These are phyloP conservation scores for Aspergillus oerlinghausenensis DNA, from an alignment of 2,329 filamentous ascomycete genomes.

Conservation along the genomic window DNA sequence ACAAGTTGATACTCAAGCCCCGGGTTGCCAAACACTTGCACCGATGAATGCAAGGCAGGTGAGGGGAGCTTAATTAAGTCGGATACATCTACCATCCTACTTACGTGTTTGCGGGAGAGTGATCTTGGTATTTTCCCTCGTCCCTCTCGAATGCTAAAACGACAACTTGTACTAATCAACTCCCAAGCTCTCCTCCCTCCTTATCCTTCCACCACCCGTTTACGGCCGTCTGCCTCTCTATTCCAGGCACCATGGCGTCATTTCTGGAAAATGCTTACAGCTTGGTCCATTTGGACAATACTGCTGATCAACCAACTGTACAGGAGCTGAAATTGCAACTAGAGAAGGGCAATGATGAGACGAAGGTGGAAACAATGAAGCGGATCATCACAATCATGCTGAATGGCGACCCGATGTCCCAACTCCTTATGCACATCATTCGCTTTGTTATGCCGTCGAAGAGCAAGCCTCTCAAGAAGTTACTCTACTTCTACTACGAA, in stretches of 20 bases:
- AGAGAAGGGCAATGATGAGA: conserved; percentile 89
- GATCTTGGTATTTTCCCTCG: conserved; percentile 20
- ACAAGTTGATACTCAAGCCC: conserved; percentile 35
- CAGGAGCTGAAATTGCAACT: conserved; percentile 89
- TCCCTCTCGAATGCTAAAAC: conserved; percentile 17
- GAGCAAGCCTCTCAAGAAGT: conserved; percentile 93
- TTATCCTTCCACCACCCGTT: conserved; percentile 18
- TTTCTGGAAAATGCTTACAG: conserved; percentile 96
- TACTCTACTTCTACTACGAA: conserved; percentile 99
- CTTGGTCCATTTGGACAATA: conserved; percentile 95
- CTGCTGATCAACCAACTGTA: conserved; percentile 82
- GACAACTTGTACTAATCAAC: conserved; percentile 28
- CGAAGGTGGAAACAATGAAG: conserved; percentile 94
- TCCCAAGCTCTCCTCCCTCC: conserved; percentile 29
- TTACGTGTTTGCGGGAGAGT: conserved; percentile 24
- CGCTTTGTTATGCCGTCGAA: conserved; percentile 99
- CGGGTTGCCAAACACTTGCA: conserved; percentile 29
- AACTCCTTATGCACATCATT: conserved; percentile 98
- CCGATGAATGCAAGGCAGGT: conserved; percentile 34
- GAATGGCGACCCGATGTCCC: conserved; percentile 93
- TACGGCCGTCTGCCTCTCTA: conserved; percentile 14
- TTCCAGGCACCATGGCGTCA: conserved; percentile 69
- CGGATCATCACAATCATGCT: conserved; percentile 95
- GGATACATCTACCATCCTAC: conserved; percentile 21
- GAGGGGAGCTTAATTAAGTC: conserved; percentile 32